Conservation (phyloP, 495 filamentous ascomycete genomes). For the Aspergillus ostianus region DNA sequence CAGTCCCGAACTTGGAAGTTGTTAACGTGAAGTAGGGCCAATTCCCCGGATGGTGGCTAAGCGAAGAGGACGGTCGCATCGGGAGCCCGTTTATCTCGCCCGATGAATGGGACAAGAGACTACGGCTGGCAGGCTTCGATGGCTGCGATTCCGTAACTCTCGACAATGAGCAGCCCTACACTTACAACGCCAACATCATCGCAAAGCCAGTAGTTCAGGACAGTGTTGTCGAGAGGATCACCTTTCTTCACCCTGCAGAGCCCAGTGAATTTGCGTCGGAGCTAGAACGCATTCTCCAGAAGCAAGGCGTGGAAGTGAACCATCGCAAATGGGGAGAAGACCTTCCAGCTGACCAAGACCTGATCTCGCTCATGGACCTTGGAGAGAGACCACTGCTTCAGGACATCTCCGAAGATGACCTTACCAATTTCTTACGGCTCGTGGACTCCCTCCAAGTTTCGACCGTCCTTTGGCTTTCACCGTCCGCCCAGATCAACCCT, state of each 20-base stretch:
- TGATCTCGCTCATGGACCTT: conserved; percentile 34
- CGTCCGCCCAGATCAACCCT: conserved; percentile 30
- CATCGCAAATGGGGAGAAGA: conserved; percentile 19
- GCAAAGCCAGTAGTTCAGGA: conserved; percentile 11
- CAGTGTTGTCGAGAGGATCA: too few relatives aligned
- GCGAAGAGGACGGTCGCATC: conserved; percentile 27
- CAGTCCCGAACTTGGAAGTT: too few relatives aligned
- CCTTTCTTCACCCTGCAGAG: too few relatives aligned
- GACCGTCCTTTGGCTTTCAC: conserved; percentile 43
- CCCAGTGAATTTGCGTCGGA: neutral
- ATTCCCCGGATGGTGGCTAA: conserved; percentile 29
- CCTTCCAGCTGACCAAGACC: conserved; percentile 26
- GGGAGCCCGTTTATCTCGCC: conserved; percentile 26
- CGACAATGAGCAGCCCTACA: conserved; percentile 33
- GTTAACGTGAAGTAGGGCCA: too few relatives aligned
- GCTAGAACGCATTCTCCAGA: neutral
- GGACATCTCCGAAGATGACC: conserved; percentile 16
- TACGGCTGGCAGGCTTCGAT: conserved; percentile 30
- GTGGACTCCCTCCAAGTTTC: neutral
- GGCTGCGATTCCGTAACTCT: conserved; percentile 27
- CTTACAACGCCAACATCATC: conserved; percentile 31
- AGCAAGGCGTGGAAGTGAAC: conserved; percentile 19
- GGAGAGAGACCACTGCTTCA: conserved; percentile 32
- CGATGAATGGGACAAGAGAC: conserved; percentile 26
- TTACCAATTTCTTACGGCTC: conserved; percentile 23